phyloP scores from a whole-genome alignment of 2,329 filamentous ascomycete species.

The Cryphonectria japonica region DNA sequence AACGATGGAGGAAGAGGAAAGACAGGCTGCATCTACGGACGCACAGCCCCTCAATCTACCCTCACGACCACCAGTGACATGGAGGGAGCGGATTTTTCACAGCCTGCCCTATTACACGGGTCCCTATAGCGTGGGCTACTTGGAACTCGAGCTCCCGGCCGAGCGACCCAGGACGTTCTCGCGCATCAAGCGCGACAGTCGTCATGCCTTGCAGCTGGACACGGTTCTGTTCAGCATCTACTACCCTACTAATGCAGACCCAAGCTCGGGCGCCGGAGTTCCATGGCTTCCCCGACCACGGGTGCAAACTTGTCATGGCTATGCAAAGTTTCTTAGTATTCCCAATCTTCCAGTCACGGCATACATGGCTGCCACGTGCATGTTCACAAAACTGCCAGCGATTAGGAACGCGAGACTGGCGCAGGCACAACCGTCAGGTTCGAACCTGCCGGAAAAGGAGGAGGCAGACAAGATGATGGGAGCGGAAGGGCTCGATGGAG shows the following conservation, averaged over 20 bases:
- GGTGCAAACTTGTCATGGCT: conserved; percentile 59
- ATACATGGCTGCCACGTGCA: conserved; percentile 59
- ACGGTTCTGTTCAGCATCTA: conserved; percentile 69
- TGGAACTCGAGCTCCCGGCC: conserved; percentile 68
- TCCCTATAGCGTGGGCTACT: conserved; percentile 68
- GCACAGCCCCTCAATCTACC: conserved; percentile 18
- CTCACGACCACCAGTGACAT: conserved; percentile 36
- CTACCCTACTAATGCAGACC: conserved; percentile 56
- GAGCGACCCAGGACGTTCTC: conserved; percentile 45
- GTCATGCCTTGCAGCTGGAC: conserved; percentile 47
- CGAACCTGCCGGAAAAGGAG: conserved; percentile 40
- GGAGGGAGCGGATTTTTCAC: conserved; percentile 46
- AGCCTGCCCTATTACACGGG: conserved; percentile 65
- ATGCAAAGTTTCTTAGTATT: conserved; percentile 63
- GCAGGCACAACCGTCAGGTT: conserved; percentile 53
- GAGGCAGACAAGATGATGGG: conserved; percentile 38
- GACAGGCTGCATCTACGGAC: background rate
- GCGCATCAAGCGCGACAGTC: conserved; percentile 44
- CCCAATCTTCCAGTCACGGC: conserved; percentile 52
- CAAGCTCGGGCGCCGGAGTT: conserved; percentile 51
- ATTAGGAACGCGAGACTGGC: conserved; percentile 64
- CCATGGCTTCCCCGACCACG: conserved; percentile 67
- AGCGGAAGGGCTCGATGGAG: conserved; percentile 36
- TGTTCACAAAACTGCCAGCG: conserved; percentile 68
- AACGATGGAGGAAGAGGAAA: conserved; percentile 17